Conservation (phyloP, 495 filamentous ascomycete species). For the Pyrenopolyporus hunteri region DNA sequence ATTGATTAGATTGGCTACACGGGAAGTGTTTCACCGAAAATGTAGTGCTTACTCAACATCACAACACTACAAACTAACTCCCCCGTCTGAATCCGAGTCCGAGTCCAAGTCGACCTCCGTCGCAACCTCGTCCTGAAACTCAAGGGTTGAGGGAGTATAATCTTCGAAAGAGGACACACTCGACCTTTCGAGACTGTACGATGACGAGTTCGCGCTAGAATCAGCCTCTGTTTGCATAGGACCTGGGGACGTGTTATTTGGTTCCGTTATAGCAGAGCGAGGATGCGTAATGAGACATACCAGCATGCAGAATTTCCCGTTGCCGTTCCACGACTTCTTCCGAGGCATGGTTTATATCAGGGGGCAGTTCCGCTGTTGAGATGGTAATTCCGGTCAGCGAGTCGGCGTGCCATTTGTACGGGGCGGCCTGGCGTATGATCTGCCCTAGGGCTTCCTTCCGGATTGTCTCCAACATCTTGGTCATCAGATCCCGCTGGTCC, state of each 20-base stretch:
- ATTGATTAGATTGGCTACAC: too few species aligned
- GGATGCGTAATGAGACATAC: slow-evolving; percentile 1
- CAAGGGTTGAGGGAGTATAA: background rate
- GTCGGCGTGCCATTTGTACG: slow-evolving; percentile 21
- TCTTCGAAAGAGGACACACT: background rate
- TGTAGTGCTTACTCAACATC: background rate
- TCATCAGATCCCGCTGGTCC: slow-evolving; percentile 9
- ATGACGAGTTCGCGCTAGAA: background rate
- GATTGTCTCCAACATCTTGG: slow-evolving; percentile 22
- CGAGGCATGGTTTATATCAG: background rate
- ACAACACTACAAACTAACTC: background rate
- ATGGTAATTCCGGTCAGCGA: slow-evolving; percentile 24
- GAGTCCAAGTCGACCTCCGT: background rate
- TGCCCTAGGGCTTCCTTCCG: slow-evolving; percentile 26
- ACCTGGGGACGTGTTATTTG: background rate
- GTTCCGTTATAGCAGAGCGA: background rate
- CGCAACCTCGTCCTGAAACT: background rate
- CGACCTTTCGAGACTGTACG: background rate
- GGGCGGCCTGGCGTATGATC: slow-evolving; percentile 11
- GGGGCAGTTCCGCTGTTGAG: background rate
- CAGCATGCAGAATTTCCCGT: background rate
- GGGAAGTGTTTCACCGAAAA: background rate
- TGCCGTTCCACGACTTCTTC: background rate
- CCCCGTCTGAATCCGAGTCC: slow-evolving; percentile 5
- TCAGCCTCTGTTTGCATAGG: background rate